These are phyloP conservation scores for Pichia sp. DNA, from an alignment of 1,139 yeast genomes.

Conservation along the genomic window DNA sequence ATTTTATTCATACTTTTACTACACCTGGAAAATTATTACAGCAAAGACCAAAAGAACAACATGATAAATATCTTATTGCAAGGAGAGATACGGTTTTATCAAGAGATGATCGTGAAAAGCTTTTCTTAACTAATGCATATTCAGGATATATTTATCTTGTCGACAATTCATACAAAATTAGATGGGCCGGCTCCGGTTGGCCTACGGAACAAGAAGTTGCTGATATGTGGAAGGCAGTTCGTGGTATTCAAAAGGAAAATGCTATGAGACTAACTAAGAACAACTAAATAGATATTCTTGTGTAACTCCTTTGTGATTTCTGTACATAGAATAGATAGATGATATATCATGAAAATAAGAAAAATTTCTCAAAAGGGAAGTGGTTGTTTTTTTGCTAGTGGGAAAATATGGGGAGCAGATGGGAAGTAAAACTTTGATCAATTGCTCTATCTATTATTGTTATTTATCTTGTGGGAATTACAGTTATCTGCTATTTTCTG, in stretches of 20 bases:
- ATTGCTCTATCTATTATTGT: too few relatives aligned
- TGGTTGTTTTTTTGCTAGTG: too few relatives aligned
- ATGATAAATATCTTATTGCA: conserved; percentile 55
- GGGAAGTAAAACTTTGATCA: too few relatives aligned
- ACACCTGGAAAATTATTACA: conserved; percentile 24
- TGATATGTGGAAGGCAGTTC: conserved; percentile 63
- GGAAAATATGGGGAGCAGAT: too few relatives aligned
- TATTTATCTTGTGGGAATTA: too few relatives aligned
- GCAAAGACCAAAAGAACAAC: conserved; percentile 42
- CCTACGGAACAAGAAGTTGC: conserved; percentile 58
- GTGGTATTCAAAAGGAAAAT: conserved; percentile 38
- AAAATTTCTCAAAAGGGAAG: too few relatives aligned
- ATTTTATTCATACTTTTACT: conserved; percentile 47
- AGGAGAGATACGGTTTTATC: conserved; percentile 56
- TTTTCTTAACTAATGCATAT: conserved; percentile 67
- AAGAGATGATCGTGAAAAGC: conserved; percentile 47
- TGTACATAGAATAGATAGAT: too few relatives aligned
- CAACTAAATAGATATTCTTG: too few relatives aligned
- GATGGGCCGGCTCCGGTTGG: conserved; percentile 92
- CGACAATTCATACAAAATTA: conserved; percentile 63
- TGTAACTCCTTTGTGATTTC: too few relatives aligned
- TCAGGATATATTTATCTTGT: conserved; percentile 80
- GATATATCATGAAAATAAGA: too few relatives aligned
- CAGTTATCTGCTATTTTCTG: too few relatives aligned
- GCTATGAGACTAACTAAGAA: conserved; percentile 9